phyloP scores from a whole-genome alignment of 306 rosid genomes.

The Rosa rugosa region DNA sequence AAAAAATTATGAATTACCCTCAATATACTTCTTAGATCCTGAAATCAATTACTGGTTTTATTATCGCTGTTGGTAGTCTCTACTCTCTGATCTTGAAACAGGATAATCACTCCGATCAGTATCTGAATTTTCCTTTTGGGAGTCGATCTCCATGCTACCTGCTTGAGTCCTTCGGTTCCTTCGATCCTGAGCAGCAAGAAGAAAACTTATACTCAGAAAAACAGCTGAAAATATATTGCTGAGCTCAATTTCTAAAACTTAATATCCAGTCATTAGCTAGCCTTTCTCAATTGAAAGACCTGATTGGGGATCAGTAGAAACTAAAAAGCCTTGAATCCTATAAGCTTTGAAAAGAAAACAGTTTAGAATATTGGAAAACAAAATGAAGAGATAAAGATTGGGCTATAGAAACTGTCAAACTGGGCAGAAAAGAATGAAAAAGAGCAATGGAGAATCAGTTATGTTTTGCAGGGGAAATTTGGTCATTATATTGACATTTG shows the following conservation, averaged over 20 bases:
- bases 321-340: background rate
- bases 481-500: background rate
- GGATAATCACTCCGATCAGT: slow-evolving; percentile 74
- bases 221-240: background rate
- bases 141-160: slow-evolving; percentile 67
- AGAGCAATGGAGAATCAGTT: background rate
- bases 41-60: slow-evolving; percentile 22
- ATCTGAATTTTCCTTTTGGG: slow-evolving; percentile 70
- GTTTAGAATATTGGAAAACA: background rate
- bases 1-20: slow-evolving; percentile 33
- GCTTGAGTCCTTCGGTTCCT: slow-evolving; percentile 70
- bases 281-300: background rate
- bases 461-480: background rate
- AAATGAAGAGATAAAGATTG: background rate
- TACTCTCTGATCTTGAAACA: slow-evolving; percentile 56
- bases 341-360: background rate
- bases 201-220: background rate
- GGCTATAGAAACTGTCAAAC: background rate
- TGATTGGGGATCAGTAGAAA: background rate
- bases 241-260: background rate
- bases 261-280: background rate
- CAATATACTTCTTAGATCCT: slow-evolving; percentile 41
- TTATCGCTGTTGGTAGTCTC: slow-evolving; percentile 44
- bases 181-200: slow-evolving; percentile 62
- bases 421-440: background rate